Evolutionary conservation across 2,329 filamentous ascomycete species (phyloP).

Genomic region (Allantophomopsis cytisporea): DNA sequence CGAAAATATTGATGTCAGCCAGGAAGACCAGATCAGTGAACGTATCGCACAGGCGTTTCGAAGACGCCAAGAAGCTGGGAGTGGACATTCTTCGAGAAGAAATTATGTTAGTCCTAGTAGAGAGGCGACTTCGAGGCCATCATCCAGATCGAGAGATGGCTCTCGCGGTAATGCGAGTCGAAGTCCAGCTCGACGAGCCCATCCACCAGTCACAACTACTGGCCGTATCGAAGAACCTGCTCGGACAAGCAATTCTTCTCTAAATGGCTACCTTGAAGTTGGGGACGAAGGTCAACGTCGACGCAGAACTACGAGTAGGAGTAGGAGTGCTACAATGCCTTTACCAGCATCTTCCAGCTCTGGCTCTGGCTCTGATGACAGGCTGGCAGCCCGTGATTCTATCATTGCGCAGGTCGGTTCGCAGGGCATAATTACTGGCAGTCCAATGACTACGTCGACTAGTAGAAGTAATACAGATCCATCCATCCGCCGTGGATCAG

Average conservation of each 20-base stretch:
- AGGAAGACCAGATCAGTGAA: constrained; percentile 83
- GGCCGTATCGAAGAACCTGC: neutral
- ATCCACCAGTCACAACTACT: neutral
- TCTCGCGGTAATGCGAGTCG: constrained; percentile 8
- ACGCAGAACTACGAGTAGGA: constrained; percentile 36
- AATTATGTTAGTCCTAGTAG: constrained; percentile 18
- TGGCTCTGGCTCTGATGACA: constrained; percentile 20
- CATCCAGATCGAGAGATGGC: constrained; percentile 12
- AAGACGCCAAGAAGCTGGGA: constrained; percentile 48
- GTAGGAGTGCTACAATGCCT: constrained; percentile 39
- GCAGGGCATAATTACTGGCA: too few relatives aligned
- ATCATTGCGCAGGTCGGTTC: constrained; percentile 11
- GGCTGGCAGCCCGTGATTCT: constrained; percentile 46
- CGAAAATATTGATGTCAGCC: constrained; percentile 69
- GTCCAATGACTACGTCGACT: constrained; percentile 7
- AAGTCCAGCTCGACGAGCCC: constrained; percentile 1
- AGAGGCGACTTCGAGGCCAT: constrained; percentile 11
- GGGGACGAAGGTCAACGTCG: constrained; percentile 31
- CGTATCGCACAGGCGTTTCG: constrained; percentile 83
- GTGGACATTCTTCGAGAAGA: constrained; percentile 10
- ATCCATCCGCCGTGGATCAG: neutral
- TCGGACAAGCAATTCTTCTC: neutral
- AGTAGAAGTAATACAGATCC: constrained; percentile 13
- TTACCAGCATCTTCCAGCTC: constrained; percentile 15
- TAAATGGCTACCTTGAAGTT: constrained; percentile 30